These are phyloP conservation scores for Picochlorum sp. DNA, from an alignment of 139 green algal genomes.

Conservation along the genomic window DNA sequence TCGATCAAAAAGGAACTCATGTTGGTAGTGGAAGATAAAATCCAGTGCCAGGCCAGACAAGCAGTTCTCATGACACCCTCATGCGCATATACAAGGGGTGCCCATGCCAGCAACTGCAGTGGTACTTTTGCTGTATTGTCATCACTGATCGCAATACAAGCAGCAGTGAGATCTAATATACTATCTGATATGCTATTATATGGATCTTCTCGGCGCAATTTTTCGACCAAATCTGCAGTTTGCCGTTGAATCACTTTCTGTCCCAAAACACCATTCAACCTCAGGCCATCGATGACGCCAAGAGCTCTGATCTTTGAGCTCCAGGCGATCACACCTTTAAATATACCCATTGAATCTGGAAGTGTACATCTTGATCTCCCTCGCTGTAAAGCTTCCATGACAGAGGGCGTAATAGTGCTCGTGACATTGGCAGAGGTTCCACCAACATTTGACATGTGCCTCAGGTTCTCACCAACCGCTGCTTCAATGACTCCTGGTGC, in stretches of 20 bases:
- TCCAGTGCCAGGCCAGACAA: constrained; percentile 51
- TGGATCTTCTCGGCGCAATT: not conserved
- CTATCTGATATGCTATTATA: not conserved
- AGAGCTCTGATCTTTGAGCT: constrained; percentile 30
- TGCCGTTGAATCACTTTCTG: constrained; percentile 10
- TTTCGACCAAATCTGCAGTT: constrained; percentile 3
- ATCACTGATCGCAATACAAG: constrained; percentile 14
- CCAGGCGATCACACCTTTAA: constrained; percentile 25
- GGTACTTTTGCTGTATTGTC: constrained; percentile 6
- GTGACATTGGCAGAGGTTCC: not conserved
- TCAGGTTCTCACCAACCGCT: constrained; percentile 1
- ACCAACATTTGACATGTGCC: not conserved
- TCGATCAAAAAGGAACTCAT: constrained; percentile 44
- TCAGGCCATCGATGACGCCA: constrained; percentile 28
- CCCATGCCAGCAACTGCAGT: constrained; percentile 34
- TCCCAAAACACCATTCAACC: not conserved
- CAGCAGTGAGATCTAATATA: constrained; percentile 22
- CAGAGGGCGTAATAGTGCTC: constrained; percentile 14
- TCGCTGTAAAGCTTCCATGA: constrained; percentile 15
- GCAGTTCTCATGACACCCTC: constrained; percentile 32
- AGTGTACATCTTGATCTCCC: constrained; percentile 11
- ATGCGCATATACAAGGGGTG: constrained; percentile 29
- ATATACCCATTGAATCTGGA: constrained; percentile 8
- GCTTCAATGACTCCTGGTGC: constrained; percentile 5
- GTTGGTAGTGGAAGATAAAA: constrained; percentile 23